A percentile compares a stretch with the other conserved stretches of the same genome.
These are phyloP conservation scores for Nitzschia inconspicua DNA, from an alignment of 108 stramenopile species.

Conservation along the genomic window DNA sequence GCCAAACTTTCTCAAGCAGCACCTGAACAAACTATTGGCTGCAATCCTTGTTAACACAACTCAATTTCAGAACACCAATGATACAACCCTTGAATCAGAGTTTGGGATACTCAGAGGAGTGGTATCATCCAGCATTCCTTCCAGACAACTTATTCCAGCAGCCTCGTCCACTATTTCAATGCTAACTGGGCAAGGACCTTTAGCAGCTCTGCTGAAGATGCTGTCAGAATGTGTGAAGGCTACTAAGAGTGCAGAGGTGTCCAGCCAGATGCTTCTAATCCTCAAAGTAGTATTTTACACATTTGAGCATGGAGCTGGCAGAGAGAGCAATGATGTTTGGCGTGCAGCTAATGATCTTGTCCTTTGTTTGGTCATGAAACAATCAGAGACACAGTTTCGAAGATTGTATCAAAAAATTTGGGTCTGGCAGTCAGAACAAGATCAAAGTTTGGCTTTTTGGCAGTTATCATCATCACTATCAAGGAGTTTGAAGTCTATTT, in stretches of 20 bases:
- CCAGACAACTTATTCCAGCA: slow-evolving; percentile 65
- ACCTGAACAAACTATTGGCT: slow-evolving; percentile 54
- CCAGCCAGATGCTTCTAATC: slow-evolving; percentile 43
- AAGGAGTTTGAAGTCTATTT: slow-evolving; percentile 64
- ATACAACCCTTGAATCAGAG: slow-evolving; percentile 27
- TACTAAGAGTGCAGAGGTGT: slow-evolving; percentile 48
- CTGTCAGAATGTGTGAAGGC: slow-evolving; percentile 51
- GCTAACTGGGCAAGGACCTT: slow-evolving; percentile 22
- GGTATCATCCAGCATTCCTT: slow-evolving; percentile 47
- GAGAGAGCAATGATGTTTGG: slow-evolving; percentile 22
- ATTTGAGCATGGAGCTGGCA: slow-evolving; percentile 36
- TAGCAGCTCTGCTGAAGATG: slow-evolving; percentile 30
- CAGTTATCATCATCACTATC: slow-evolving; percentile 59
- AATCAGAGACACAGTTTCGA: slow-evolving; percentile 85
- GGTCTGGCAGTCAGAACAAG: slow-evolving; percentile 71
- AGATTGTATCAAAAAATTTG: slow-evolving; percentile 62
- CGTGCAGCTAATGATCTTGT: slow-evolving; percentile 49
- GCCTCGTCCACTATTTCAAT: slow-evolving; percentile 18
- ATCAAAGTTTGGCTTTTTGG: slow-evolving; percentile 69
- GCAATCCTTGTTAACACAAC: slow-evolving; percentile 49
- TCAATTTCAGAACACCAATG: slow-evolving; percentile 17
- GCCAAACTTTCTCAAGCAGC: slow-evolving; percentile 73
- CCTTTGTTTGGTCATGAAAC: slow-evolving; percentile 72
- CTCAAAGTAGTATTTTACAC: slow-evolving; percentile 51
- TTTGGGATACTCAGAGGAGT: slow-evolving; percentile 31